Percentiles rank a stretch among this genome's conserved stretches.
These are phyloP conservation scores for Gymnopilus junonius DNA, from an alignment of 768 basidiomycete species.

Conservation along the genomic window DNA sequence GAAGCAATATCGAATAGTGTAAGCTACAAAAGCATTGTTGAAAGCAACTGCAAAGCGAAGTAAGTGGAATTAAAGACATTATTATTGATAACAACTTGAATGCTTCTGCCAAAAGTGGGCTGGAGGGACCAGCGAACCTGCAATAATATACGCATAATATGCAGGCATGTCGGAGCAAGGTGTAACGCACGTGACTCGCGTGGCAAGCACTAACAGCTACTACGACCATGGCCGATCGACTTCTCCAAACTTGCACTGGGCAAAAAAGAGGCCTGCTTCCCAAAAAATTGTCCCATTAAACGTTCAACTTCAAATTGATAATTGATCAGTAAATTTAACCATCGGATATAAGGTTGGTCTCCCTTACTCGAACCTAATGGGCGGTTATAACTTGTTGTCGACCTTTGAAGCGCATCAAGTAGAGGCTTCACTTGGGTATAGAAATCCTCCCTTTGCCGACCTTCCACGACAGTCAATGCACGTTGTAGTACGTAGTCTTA, in stretches of 20 bases:
- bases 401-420: slow-evolving; percentile 70
- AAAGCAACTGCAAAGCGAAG: not conserved
- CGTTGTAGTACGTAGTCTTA: slow-evolving; percentile 88
- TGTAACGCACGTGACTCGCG: not conserved
- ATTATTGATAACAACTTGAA: not conserved
- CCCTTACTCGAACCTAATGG: slow-evolving; percentile 79
- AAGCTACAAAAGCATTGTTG: not conserved
- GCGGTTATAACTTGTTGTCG: slow-evolving; percentile 76
- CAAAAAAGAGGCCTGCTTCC: not conserved
- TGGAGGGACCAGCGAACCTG: too few relatives aligned
- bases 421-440: slow-evolving; percentile 68
- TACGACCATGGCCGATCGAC: not conserved
- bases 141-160: too few relatives aligned
- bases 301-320: slow-evolving; percentile 59
- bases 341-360: not conserved
- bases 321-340: not conserved
- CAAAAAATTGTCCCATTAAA: slow-evolving; percentile 36
- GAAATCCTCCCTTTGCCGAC: slow-evolving; percentile 71
- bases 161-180: too few relatives aligned
- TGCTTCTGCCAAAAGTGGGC: not conserved
- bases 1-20: not conserved
- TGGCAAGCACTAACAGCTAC: not conserved
- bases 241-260: not conserved
- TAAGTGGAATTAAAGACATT: not conserved
- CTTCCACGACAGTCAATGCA: slow-evolving; percentile 69